phyloP scores from a whole-genome alignment of 1,284 basidiomycete genomes.

The Bjerkandera adusta region DNA sequence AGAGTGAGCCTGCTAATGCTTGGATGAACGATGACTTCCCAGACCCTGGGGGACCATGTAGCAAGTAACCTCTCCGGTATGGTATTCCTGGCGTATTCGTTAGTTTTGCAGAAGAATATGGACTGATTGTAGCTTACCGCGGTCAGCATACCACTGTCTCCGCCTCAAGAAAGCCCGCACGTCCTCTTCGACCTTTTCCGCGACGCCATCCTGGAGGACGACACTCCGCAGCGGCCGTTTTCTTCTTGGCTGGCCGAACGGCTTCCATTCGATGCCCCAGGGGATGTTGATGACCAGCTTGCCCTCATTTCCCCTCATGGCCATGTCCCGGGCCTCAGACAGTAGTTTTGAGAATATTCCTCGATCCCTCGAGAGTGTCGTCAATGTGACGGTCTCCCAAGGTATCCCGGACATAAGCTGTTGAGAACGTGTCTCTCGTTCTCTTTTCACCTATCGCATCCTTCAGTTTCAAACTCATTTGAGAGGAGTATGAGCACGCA shows the following conservation, averaged over 20 bases:
- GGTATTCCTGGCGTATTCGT: conserved; percentile 76
- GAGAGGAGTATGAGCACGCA: conserved; percentile 33
- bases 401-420: conserved; percentile 90
- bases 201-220: conserved; percentile 81
- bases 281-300: conserved; percentile 96
- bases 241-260: conserved; percentile 89
- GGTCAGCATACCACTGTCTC: conserved; percentile 93
- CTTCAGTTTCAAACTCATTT: too few relatives aligned
- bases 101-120: conserved; percentile 4
- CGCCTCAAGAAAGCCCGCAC: conserved; percentile 81
- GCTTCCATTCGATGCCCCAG: conserved; percentile 96
- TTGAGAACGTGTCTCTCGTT: conserved; percentile 91
- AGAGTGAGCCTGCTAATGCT: conserved; percentile 88
- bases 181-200: conserved; percentile 80
- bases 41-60: conserved; percentile 96
- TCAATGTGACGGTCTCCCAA: conserved; percentile 97
- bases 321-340: conserved; percentile 85
- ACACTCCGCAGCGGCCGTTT: conserved; percentile 90
- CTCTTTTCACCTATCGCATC: conserved; percentile 76
- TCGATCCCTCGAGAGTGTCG: conserved; percentile 87
- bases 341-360: conserved; percentile 81
- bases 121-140: conserved; percentile 57
- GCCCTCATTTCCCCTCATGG: conserved; percentile 85
- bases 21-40: conserved; percentile 99
- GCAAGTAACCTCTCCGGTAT: conserved; percentile 92